phyloP scores from a whole-genome alignment of 768 basidiomycete species.

The Podaxis rugospora region DNA sequence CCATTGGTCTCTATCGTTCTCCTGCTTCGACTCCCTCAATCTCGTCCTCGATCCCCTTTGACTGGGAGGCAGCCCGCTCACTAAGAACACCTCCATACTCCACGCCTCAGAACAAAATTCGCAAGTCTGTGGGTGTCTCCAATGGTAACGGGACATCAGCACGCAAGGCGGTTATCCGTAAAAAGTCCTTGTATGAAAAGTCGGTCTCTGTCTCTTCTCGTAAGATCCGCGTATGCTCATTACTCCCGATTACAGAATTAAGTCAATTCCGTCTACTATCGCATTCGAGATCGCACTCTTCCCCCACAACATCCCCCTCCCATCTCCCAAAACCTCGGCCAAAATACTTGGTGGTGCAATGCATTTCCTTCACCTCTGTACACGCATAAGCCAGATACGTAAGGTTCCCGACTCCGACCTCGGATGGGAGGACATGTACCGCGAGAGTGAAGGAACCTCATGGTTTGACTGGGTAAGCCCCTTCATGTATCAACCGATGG shows the following conservation, averaged over 20 bases:
- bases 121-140: conserved; percentile 31
- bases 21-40: conserved; percentile 67
- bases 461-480: conserved; percentile 78
- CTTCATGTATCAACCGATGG: no score
- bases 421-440: conserved; percentile 78
- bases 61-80: conserved; percentile 82
- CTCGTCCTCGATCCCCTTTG: conserved; percentile 74
- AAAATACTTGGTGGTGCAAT: conserved; percentile 58
- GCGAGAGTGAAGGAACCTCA: conserved; percentile 54
- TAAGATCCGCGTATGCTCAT: not conserved
- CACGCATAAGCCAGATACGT: conserved; percentile 55
- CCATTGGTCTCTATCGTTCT: conserved; percentile 52
- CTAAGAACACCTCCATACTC: conserved; percentile 69
- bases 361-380: conserved; percentile 65
- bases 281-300: conserved; percentile 79
- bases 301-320: conserved; percentile 76
- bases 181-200: conserved; percentile 63
- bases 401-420: conserved; percentile 60
- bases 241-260: conserved; percentile 36
- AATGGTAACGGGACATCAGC: conserved; percentile 30
- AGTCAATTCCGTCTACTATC: conserved; percentile 64
- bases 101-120: conserved; percentile 49
- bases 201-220: conserved; percentile 22
- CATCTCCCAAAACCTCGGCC: conserved; percentile 61
- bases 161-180: conserved; percentile 55